These are phyloP conservation scores for Penicillium carneum DNA, from an alignment of 2,329 filamentous ascomycete species.

Conservation along the genomic window DNA sequence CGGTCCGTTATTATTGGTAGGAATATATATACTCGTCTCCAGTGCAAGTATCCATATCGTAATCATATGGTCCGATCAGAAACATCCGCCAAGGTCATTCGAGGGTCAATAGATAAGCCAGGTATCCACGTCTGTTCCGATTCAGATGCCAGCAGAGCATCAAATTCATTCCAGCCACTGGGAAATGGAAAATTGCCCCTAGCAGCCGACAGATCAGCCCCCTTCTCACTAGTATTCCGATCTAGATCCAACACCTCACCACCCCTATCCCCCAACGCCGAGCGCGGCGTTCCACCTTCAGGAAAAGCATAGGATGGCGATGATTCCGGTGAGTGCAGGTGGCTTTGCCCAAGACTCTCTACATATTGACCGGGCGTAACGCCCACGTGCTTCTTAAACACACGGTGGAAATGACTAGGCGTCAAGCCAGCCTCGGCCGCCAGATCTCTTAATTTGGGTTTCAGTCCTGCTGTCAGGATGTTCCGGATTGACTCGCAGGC, in stretches of 20 bases:
- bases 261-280: constrained; percentile 9
- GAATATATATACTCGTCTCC: constrained; percentile 6
- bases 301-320: constrained; percentile 15
- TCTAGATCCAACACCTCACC: constrained; percentile 24
- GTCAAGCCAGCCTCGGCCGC: constrained; percentile 59
- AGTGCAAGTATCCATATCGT: background rate
- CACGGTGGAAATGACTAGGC: constrained; percentile 62
- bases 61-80: constrained; percentile 3
- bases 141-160: constrained; percentile 44
- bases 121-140: constrained; percentile 22
- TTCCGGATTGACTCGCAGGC: constrained; percentile 45
- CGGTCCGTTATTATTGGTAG: background rate
- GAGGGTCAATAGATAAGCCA: constrained; percentile 30
- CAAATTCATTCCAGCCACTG: constrained; percentile 48
- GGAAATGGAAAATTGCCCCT: constrained; percentile 8
- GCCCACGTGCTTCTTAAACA: constrained; percentile 62
- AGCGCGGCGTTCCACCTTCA: constrained; percentile 21
- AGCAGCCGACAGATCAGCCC: constrained; percentile 20
- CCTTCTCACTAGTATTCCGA: constrained; percentile 22
- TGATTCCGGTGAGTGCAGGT: constrained; percentile 9
- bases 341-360: constrained; percentile 23
- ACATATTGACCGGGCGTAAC: constrained; percentile 58
- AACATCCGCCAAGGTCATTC: constrained; percentile 19
- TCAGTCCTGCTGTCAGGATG: constrained; percentile 35
- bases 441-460: constrained; percentile 55